Evolutionary conservation across 2,329 filamentous ascomycete genomes (phyloP), one percentile per base, ranked within the genome.

Genomic region (Didymella pomorum): DNA sequence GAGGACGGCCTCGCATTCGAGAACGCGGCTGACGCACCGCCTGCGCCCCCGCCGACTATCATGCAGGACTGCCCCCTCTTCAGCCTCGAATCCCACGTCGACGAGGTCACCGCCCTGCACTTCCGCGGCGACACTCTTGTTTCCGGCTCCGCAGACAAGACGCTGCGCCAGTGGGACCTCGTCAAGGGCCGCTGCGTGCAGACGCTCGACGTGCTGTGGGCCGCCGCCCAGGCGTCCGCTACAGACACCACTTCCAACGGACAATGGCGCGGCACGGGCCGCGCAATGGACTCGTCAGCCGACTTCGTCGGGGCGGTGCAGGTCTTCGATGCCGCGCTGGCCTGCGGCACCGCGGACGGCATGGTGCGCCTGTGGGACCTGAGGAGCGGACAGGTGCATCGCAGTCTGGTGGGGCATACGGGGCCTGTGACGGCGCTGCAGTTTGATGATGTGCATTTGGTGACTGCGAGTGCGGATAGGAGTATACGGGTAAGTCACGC

Each of bases 291-390:
- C 59, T 82, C 86, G 16, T 83, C 87, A 48, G 93, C 94, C 1
- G 92, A 97, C 77, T 99, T 98, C 76, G 92, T 99, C 11, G 95
- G 95, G 25, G 91, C 95, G 5, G 75, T 99, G 58, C 95, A 99
- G 76, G 94, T 96, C 39, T 99, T 98, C 71, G 94, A 99, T 76
- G 92, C 94, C 14, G 95, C 95, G 12, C 83, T 99, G 61, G 95
- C 95, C 10, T 98, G 95, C 74, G 95, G 95, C 67, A 99, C 95
- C 12, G 95, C 95, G 0, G 95, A 99, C 73, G 95, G 95, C 41
- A 96, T 98, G 92, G 93, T 99, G 39, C 85, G 95, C 58, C 80
- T 99, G 31, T 99, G 95, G 95, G 95, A 99, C 87, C 80, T 99
- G 69, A 86, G 95, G 64, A 97, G 92, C 75, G 95, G 95, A 2